Percentiles rank a stretch among this genome's conserved stretches.
Conservation (phyloP, 306 rosid genomes). For the Rosa lucieae region DNA sequence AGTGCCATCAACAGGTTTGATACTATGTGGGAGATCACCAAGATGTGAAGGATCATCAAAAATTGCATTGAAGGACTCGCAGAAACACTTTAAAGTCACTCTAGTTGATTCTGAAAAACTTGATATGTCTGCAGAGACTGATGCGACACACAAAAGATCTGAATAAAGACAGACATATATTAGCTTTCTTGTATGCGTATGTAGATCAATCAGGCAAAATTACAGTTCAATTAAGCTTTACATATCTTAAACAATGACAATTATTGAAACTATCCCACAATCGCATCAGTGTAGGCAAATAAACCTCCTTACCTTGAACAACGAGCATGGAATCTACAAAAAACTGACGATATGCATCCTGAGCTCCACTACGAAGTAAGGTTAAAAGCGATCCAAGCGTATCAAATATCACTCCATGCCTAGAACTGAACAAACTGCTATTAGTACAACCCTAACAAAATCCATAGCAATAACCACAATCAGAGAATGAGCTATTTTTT, state of each 20-base stretch:
- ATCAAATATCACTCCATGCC: slow-evolving; percentile 71
- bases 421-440: slow-evolving; percentile 48
- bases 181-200: background rate
- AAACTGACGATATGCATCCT: slow-evolving; percentile 66
- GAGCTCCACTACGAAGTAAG: slow-evolving; percentile 70
- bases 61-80: slow-evolving; percentile 48
- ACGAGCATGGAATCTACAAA: slow-evolving; percentile 65
- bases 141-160: slow-evolving; percentile 67
- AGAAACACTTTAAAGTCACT: slow-evolving; percentile 61
- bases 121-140: slow-evolving; percentile 36
- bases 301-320: slow-evolving; percentile 59
- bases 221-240: background rate
- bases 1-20: slow-evolving; percentile 54
- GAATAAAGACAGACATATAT: slow-evolving; percentile 18
- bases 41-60: slow-evolving; percentile 48
- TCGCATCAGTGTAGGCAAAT: background rate
- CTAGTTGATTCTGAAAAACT: slow-evolving; percentile 36
- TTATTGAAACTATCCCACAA: background rate
- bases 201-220: background rate
- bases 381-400: slow-evolving; percentile 69
- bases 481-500: background rate
- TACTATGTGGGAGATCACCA: slow-evolving; percentile 58
- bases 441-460: background rate
- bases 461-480: background rate
- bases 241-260: background rate